Evolutionary conservation across 345 rosid species (phyloP).

Genomic region (Eucalyptus sideroxylon): DNA sequence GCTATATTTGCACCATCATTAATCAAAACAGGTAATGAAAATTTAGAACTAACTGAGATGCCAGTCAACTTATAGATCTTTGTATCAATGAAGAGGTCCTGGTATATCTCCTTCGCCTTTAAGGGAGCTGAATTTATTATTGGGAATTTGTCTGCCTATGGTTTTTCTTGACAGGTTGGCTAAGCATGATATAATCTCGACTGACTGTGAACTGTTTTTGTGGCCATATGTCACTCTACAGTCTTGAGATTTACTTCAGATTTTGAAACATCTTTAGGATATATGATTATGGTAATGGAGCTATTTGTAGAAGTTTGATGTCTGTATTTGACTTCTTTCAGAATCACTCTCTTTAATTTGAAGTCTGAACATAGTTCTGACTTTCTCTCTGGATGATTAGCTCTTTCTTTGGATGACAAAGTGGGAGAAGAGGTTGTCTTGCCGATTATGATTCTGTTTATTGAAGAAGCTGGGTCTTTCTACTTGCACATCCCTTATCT

Average conservation of each 20-base stretch:
- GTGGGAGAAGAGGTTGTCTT: not conserved
- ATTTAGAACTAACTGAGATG: not conserved
- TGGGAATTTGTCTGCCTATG: not conserved
- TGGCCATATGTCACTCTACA: not conserved
- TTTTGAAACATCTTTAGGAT: no score
- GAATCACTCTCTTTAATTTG: not conserved
- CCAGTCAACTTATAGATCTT: not conserved
- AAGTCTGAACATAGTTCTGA: not conserved
- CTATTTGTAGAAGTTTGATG: not conserved
- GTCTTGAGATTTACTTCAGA: not conserved
- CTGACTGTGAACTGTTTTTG: not conserved
- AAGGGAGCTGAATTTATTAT: not conserved
- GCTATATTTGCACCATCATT: not conserved
- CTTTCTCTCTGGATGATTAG: not conserved
- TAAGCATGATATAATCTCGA: not conserved
- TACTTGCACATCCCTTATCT: not conserved
- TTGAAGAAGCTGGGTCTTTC: not conserved
- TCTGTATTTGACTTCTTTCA: not conserved
- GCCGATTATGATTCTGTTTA: not conserved
- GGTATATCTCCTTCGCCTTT: not conserved
- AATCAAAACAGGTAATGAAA: not conserved
- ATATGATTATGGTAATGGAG: not conserved
- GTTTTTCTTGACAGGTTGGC: not conserved
- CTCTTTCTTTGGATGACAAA: not conserved
- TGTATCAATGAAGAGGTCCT: not conserved